Conservation (phyloP, 2,329 filamentous ascomycete genomes). For the Pseudogymnoascus sp. region DNA sequence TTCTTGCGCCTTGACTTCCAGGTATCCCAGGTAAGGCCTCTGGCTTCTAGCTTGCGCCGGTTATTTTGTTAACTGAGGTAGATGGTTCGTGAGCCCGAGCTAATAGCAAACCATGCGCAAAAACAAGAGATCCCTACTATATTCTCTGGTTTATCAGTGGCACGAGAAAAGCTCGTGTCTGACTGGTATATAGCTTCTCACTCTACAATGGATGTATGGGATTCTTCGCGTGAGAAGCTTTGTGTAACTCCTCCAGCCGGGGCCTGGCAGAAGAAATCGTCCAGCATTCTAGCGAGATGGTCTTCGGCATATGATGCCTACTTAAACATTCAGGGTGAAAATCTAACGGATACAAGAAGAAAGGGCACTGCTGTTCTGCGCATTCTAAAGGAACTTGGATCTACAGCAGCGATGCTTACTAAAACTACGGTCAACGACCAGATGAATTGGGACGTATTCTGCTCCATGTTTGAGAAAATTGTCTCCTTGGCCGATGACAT, state of each 20-base stretch:
- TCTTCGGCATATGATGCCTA: neutral
- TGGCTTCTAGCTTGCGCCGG: neutral
- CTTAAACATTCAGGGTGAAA: neutral
- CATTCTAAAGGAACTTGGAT: neutral
- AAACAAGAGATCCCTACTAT: neutral
- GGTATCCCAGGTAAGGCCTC: slow-evolving; percentile 14
- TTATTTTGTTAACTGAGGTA: slow-evolving; percentile 5
- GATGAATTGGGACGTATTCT: neutral
- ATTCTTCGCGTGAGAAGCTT: neutral
- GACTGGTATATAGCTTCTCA: neutral
- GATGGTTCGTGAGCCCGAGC: slow-evolving; percentile 12
- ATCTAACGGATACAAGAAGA: neutral
- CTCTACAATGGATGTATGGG: neutral
- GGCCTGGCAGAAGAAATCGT: neutral
- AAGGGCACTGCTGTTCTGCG: neutral
- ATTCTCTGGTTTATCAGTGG: neutral
- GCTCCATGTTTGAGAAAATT: neutral
- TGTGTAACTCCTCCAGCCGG: neutral
- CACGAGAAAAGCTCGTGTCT: neutral
- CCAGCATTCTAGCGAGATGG: neutral
- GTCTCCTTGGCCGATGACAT: slow-evolving; percentile 12
- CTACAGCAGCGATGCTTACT: neutral
- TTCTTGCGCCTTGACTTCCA: slow-evolving; percentile 18
- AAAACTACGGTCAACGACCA: neutral
- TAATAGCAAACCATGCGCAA: neutral